These are phyloP conservation scores for Viola odorata DNA, from an alignment of 345 rosid genomes.

Conservation along the genomic window DNA sequence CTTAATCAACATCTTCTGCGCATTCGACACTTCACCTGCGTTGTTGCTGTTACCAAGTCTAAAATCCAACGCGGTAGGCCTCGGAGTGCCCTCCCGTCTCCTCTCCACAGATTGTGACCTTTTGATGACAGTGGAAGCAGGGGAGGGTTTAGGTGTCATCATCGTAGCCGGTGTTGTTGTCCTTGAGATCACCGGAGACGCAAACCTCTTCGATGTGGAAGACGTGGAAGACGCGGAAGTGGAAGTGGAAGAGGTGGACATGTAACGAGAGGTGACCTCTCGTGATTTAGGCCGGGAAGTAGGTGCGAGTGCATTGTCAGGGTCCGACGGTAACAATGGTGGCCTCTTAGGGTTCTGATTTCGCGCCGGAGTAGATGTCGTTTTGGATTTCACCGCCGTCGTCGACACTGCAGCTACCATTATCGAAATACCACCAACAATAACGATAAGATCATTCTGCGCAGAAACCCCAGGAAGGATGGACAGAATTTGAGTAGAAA, in stretches of 20 bases:
- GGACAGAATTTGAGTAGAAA: too few species aligned
- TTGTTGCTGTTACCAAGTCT: slow-evolving; percentile 18
- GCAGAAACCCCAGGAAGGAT: slow-evolving; percentile 24
- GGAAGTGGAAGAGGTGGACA: slow-evolving; percentile 37
- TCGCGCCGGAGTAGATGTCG: slow-evolving; percentile 21
- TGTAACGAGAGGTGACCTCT: slow-evolving; percentile 75
- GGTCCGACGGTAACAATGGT: slow-evolving; percentile 61
- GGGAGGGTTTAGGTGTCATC: background rate
- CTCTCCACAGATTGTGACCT: slow-evolving; percentile 74
- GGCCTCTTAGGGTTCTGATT: slow-evolving; percentile 37
- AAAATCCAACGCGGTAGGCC: slow-evolving; percentile 35
- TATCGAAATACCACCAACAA: background rate
- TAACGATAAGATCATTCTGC: slow-evolving; percentile 16
- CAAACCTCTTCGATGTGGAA: slow-evolving; percentile 42
- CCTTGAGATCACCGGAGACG: slow-evolving; percentile 54
- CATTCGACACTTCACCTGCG: slow-evolving; percentile 35
- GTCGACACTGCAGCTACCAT: slow-evolving; percentile 71
- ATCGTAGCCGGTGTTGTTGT: slow-evolving; percentile 22
- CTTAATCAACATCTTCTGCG: slow-evolving; percentile 59
- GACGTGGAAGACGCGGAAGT: slow-evolving; percentile 33
- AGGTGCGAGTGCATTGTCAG: slow-evolving; percentile 50
- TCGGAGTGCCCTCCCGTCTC: slow-evolving; percentile 51
- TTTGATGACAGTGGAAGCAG: slow-evolving; percentile 28
- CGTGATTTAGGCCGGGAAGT: slow-evolving; percentile 51
- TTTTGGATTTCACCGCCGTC: slow-evolving; percentile 37